These are phyloP conservation scores for Ceratobasidium sp. DNA, from an alignment of 1,284 basidiomycete species.

Conservation along the genomic window DNA sequence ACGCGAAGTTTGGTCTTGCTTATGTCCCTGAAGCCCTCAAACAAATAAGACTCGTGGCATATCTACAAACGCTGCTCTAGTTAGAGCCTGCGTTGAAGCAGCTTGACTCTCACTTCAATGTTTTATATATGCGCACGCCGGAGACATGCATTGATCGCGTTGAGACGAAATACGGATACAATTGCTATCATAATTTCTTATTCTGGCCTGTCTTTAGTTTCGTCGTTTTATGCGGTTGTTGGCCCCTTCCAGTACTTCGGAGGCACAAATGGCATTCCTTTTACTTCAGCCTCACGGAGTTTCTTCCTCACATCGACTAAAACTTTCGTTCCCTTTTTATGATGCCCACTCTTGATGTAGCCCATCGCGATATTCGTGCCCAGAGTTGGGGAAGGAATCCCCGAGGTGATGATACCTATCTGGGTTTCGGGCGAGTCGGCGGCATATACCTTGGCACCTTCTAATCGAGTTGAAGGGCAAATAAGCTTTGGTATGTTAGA, in stretches of 20 bases:
- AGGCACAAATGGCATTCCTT: constrained; percentile 83
- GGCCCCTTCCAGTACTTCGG: constrained; percentile 74
- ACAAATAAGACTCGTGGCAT: too few species aligned
- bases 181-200: constrained; percentile 5
- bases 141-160: constrained; percentile 13
- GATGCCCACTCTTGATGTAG: constrained; percentile 82
- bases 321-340: constrained; percentile 91
- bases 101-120: too few species aligned
- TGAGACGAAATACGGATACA: constrained; percentile 23
- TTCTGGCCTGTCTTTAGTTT: background rate
- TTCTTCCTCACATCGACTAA: constrained; percentile 83
- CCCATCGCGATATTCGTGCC: constrained; percentile 97
- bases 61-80: too few species aligned
- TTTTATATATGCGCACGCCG: background rate
- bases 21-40: too few species aligned
- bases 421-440: constrained; percentile 61
- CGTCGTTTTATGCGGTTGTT: background rate
- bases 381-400: constrained; percentile 93
- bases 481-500: constrained; percentile 49
- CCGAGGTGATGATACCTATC: constrained; percentile 84
- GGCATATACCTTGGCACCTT: constrained; percentile 82
- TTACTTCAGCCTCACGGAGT: constrained; percentile 72
- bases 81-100: too few species aligned
- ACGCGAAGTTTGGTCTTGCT: constrained; percentile 1
- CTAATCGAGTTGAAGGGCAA: constrained; percentile 56